Conservation (phyloP, 2,329 filamentous ascomycete species). For the Fusarium annulatum region DNA sequence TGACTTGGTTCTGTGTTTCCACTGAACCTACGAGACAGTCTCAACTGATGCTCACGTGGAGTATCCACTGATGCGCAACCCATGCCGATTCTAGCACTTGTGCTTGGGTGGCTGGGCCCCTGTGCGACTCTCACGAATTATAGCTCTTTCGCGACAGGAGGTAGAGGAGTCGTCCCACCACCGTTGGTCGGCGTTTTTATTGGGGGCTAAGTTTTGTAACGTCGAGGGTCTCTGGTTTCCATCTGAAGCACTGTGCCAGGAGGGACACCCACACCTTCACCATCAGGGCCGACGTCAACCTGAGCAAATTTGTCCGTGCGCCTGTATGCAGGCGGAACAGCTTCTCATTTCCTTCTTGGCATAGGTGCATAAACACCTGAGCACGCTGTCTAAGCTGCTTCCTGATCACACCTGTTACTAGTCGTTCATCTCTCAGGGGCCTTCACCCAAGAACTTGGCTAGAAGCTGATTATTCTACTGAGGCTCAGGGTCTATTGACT, state of each 20-base stretch:
- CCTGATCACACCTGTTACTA: background rate
- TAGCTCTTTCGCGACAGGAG: constrained; percentile 37
- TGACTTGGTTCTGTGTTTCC: constrained; percentile 42
- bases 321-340: constrained; percentile 37
- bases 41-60: constrained; percentile 45
- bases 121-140: constrained; percentile 40
- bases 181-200: constrained; percentile 24
- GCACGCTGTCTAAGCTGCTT: constrained; percentile 5
- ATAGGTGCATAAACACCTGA: constrained; percentile 28
- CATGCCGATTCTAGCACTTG: constrained; percentile 43
- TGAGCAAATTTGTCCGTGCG: constrained; percentile 34
- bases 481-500: background rate
- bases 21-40: constrained; percentile 40
- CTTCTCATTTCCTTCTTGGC: constrained; percentile 42
- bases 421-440: background rate
- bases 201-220: constrained; percentile 19
- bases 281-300: constrained; percentile 33
- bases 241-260: constrained; percentile 34
- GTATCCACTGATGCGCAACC: constrained; percentile 47
- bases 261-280: constrained; percentile 33
- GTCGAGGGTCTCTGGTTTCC: constrained; percentile 26
- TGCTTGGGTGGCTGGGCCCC: constrained; percentile 41
- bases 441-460: background rate
- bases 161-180: constrained; percentile 37
- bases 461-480: background rate